Conservation (phyloP, 2,329 filamentous ascomycete species). For the Fusarium napiforme region DNA sequence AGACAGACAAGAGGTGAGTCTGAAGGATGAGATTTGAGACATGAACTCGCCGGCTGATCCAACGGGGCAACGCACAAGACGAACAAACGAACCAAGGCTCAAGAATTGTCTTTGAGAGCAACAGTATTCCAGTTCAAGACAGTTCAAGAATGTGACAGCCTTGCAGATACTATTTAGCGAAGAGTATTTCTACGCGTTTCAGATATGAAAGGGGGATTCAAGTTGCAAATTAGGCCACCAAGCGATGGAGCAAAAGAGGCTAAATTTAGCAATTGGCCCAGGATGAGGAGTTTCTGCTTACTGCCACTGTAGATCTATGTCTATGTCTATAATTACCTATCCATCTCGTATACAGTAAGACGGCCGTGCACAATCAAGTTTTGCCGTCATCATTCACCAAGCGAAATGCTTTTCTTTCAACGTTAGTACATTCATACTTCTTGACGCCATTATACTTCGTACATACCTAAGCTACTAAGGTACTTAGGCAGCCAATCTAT, state of each 20-base stretch:
- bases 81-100: not conserved
- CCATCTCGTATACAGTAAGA: not conserved
- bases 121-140: slow-evolving; percentile 11
- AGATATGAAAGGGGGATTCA: slow-evolving; percentile 18
- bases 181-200: not conserved
- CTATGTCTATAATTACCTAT: not conserved
- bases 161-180: not conserved
- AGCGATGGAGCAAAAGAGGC: slow-evolving; percentile 38
- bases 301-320: slow-evolving; percentile 34
- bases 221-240: slow-evolving; percentile 44
- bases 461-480: not conserved
- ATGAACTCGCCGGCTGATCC: slow-evolving; percentile 18
- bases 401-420: not conserved
- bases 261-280: slow-evolving; percentile 44
- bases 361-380: slow-evolving; percentile 25
- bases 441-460: not conserved
- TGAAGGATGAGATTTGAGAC: slow-evolving; percentile 27
- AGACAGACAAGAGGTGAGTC: slow-evolving; percentile 8
- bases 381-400: not conserved
- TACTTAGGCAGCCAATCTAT: not conserved
- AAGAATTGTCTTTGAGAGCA: not conserved
- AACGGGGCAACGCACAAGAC: slow-evolving; percentile 14
- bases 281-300: slow-evolving; percentile 18
- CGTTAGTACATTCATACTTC: not conserved
- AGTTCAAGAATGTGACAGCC: not conserved